These are phyloP conservation scores for Calonectria hongkongensis DNA, from an alignment of 2,329 filamentous ascomycete species.

Conservation along the genomic window DNA sequence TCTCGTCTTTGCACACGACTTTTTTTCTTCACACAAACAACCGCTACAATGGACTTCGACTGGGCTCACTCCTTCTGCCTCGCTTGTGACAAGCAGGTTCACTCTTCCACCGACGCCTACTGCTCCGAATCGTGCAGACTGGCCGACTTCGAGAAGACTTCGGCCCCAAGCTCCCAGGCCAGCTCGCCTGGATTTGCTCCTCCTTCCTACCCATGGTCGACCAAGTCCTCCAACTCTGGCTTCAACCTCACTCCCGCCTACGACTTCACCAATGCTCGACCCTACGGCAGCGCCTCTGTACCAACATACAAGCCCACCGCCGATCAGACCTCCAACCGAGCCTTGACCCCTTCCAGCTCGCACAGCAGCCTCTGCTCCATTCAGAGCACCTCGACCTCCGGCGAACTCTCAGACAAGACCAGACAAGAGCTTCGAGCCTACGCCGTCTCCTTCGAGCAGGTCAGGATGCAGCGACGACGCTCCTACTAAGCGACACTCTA, in stretches of 20 bases:
- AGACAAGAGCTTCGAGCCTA: conserved; percentile 89
- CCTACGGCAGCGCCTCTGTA: conserved; percentile 72
- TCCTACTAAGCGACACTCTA: conserved; percentile 66
- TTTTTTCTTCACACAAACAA: conserved; percentile 40
- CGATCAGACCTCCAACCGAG: conserved; percentile 59
- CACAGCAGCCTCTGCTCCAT: conserved; percentile 90
- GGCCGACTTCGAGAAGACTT: conserved; percentile 87
- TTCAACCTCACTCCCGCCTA: conserved; percentile 85
- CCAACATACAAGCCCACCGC: conserved; percentile 53
- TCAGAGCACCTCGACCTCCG: conserved; percentile 75
- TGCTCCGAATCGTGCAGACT: conserved; percentile 95
- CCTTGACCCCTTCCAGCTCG: conserved; percentile 83
- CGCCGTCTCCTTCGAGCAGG: conserved; percentile 91
- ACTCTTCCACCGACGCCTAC: conserved; percentile 88
- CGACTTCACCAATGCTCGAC: conserved; percentile 81
- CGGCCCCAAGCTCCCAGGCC: conserved; percentile 73
- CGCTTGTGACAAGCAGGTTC: conserved; percentile 86
- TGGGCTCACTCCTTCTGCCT: conserved; percentile 97
- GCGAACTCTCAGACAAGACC: conserved; percentile 83
- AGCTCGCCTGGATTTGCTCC: conserved; percentile 74
- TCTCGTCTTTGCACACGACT: conserved; percentile 39
- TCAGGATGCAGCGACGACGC: conserved; percentile 76
- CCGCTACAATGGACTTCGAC: conserved; percentile 71
- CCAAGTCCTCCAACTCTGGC: conserved; percentile 61
- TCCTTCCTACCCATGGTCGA: conserved; percentile 71